These are phyloP conservation scores for Vicia sativa DNA, from an alignment of 306 rosid genomes.

Conservation along the genomic window DNA sequence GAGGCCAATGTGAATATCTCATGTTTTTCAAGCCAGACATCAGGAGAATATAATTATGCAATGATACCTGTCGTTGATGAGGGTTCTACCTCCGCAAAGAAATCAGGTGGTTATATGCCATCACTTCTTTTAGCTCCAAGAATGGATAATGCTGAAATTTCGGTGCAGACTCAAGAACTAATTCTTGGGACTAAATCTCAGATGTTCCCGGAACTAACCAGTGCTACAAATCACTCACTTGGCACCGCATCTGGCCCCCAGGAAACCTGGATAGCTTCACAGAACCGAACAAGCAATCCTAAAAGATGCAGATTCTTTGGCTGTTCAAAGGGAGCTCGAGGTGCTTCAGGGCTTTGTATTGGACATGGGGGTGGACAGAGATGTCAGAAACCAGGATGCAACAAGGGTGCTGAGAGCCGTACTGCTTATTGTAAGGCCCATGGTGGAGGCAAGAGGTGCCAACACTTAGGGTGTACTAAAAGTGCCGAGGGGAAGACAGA, in stretches of 20 bases:
- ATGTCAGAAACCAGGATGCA: conserved; percentile 95
- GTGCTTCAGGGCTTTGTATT: conserved; percentile 96
- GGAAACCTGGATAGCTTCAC: conserved; percentile 52
- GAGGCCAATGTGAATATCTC: conserved; percentile 54
- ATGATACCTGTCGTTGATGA: conserved; percentile 76
- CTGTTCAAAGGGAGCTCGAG: conserved; percentile 88
- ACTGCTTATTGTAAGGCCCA: conserved; percentile 98
- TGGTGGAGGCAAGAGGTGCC: conserved; percentile 98
- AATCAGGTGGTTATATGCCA: conserved; percentile 93
- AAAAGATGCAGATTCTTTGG: conserved; percentile 77
- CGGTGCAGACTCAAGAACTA: conserved; percentile 48
- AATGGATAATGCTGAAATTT: conserved; percentile 49
- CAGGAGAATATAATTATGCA: conserved; percentile 49
- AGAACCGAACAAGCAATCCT: conserved; percentile 54
- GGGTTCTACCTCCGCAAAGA: conserved; percentile 92
- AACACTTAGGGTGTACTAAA: conserved; percentile 89
- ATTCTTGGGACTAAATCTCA: conserved; percentile 49
- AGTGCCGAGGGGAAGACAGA: conserved; percentile 99
- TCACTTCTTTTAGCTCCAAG: conserved; percentile 90
- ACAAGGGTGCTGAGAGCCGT: conserved; percentile 97
- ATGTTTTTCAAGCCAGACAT: conserved; percentile 51
- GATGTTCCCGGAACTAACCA: conserved; percentile 52
- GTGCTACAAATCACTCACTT: conserved; percentile 53
- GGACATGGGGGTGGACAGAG: conserved; percentile 99
- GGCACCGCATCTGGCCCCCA: conserved; percentile 55